Conservation (phyloP, 2,329 filamentous ascomycete genomes). For the Albophoma yamanashiensis region DNA sequence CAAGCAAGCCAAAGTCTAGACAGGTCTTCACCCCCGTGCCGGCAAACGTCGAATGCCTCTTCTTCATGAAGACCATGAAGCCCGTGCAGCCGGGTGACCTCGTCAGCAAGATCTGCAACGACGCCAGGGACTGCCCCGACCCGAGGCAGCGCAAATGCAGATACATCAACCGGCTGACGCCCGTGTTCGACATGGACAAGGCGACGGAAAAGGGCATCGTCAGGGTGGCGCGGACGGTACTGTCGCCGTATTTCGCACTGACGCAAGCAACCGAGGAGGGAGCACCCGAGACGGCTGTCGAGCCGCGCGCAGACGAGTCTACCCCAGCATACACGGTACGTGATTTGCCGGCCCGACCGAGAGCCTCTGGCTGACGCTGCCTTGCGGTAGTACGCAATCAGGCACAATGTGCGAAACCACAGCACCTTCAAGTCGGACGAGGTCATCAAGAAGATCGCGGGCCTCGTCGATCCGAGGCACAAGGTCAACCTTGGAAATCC, state of each 20-base stretch:
- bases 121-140: conserved; percentile 33
- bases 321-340: conserved; percentile 30
- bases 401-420: conserved; percentile 67
- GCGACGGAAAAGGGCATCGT: conserved; percentile 59
- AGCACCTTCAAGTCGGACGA: conserved; percentile 54
- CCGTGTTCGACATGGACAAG: conserved; percentile 44
- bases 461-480: conserved; percentile 53
- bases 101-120: conserved; percentile 42
- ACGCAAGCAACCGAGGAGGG: conserved; percentile 13
- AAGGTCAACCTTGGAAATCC: conserved; percentile 70
- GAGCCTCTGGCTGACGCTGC: neutral
- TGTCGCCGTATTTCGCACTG: conserved; percentile 52
- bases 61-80: conserved; percentile 47
- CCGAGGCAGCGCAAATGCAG: conserved; percentile 34
- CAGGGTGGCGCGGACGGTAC: conserved; percentile 50
- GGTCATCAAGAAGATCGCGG: conserved; percentile 62
- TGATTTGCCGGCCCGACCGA: neutral
- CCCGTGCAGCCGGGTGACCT: conserved; percentile 47
- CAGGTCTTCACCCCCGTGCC: conserved; percentile 41
- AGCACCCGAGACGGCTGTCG: conserved; percentile 4
- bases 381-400: conserved; percentile 62
- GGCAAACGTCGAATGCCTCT: conserved; percentile 48
- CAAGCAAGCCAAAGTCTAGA: conserved; percentile 27
- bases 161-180: conserved; percentile 49
- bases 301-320: conserved; percentile 3